Base-by-base conservation (phyloP, 306 rosid species). In the Lathyrus tuberosus region DNA sequence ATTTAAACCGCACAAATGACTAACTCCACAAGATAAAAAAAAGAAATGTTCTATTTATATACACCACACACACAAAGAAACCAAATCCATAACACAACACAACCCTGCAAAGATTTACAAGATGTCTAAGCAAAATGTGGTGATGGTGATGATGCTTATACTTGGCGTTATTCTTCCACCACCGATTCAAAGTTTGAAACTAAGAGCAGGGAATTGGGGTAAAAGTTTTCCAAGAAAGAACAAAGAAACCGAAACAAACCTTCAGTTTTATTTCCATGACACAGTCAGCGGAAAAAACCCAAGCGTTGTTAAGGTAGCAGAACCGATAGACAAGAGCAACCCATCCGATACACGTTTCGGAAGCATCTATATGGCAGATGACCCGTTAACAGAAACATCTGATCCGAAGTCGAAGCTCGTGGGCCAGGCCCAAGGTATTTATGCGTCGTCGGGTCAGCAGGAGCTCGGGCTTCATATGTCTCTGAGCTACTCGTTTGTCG, bases 241-340 rank as follows among this genome's bases (percentile, higher is more conserved):
- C 1, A 18, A 84, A 57, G 86, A 86, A 10, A 82, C 72, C 0
- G 68, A 72, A 10, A 86, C 95, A 11, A 86, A 68, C 68, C 85
- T 92, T 18, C 87, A 89, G 4, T 92, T 92, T 86, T 92, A 83
- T 79, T 92, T 92, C 83, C 98, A 92, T 7, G 98, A 92, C 85
- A 86, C 70, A 1, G 0, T 84, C 11, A 87, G 96, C 28, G 98
- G 98, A 13, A 67, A 73, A 61, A 85, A 58, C 61, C 98, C 96
- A 0, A 87, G 79, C 31, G 91, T 89, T 4, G 13, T 89, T 8
- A 77, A 81, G 58, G 86, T 92, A 13, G 96, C 90, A 0, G 65
- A 84, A 40, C 95, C 88, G 0, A 10, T 64, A 0, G 80, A 22
- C 9, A 75, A 90, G 5, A 41, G 46, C 35, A 83, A 83, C 16